phyloP scores from a whole-genome alignment of 352 stramenopile genomes.

The Bremia lactucae region DNA sequence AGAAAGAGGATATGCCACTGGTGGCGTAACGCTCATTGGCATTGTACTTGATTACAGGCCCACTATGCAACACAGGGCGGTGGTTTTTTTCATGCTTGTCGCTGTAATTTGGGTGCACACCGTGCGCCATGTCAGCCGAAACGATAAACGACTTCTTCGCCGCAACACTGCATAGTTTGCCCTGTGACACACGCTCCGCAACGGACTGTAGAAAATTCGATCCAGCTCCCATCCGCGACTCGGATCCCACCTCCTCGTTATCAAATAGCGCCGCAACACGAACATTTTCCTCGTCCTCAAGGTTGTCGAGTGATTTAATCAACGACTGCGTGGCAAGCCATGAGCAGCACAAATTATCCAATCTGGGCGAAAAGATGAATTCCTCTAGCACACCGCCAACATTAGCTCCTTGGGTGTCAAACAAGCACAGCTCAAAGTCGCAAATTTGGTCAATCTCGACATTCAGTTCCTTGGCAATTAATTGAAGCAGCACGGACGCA shows the following conservation, averaged over 20 bases:
- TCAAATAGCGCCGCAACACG: constrained; percentile 94
- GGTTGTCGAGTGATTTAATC: constrained; percentile 60
- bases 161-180: constrained; percentile 38
- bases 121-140: constrained; percentile 95
- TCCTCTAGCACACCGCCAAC: constrained; percentile 89
- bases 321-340: constrained; percentile 86
- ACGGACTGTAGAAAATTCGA: constrained; percentile 75
- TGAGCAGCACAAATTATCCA: constrained; percentile 96
- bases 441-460: constrained; percentile 84
- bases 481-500: constrained; percentile 86
- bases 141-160: constrained; percentile 77
- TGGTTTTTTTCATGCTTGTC: constrained; percentile 93
- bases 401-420: constrained; percentile 90
- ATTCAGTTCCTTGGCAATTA: constrained; percentile 87
- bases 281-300: constrained; percentile 74
- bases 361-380: constrained; percentile 92
- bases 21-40: constrained; percentile 96
- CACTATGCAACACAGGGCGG: constrained; percentile 84
- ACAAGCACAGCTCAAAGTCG: constrained; percentile 95
- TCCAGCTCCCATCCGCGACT: constrained; percentile 76
- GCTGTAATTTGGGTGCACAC: constrained; percentile 95
- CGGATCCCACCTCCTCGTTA: constrained; percentile 95
- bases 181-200: constrained; percentile 43
- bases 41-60: constrained; percentile 99
- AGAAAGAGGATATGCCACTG: constrained; percentile 86